Conservation (phyloP, 495 filamentous ascomycete genomes). For the Aspergillus indologenus region DNA sequence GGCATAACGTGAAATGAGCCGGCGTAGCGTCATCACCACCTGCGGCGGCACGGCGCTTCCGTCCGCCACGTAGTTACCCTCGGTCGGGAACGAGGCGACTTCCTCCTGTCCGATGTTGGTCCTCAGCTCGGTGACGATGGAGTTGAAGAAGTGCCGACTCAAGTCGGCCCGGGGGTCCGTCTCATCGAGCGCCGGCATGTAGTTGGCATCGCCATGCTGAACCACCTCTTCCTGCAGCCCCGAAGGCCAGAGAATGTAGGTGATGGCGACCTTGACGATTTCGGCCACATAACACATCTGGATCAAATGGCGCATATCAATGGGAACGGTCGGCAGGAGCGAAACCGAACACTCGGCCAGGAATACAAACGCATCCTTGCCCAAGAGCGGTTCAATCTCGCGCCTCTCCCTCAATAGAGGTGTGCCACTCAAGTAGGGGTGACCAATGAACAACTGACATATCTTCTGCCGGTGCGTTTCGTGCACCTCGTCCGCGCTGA, state of each 20-base stretch:
- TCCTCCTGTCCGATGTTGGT: constrained; percentile 43
- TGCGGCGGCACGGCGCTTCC: constrained; percentile 39
- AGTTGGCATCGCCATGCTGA: constrained; percentile 29
- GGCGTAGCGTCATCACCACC: constrained; percentile 46
- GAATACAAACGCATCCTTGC: constrained; percentile 81
- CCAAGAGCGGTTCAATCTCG: constrained; percentile 64
- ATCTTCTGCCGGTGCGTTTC: constrained; percentile 70
- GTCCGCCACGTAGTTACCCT: constrained; percentile 44
- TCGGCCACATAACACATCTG: constrained; percentile 91
- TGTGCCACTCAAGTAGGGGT: constrained; percentile 41
- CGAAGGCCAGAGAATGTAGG: constrained; percentile 44
- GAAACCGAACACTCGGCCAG: constrained; percentile 70
- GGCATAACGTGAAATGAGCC: constrained; percentile 71
- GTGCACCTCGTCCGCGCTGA: constrained; percentile 63
- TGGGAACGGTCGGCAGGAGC: constrained; percentile 64
- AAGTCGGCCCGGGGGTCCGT: constrained; percentile 29
- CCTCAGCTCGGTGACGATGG: constrained; percentile 41
- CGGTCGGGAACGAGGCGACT: constrained; percentile 40
- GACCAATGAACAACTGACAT: constrained; percentile 68
- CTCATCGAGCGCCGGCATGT: constrained; percentile 27
- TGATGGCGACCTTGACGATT: constrained; percentile 69
- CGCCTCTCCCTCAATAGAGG: constrained; percentile 44
- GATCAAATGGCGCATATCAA: constrained; percentile 79
- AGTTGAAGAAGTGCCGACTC: constrained; percentile 42
- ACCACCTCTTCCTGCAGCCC: constrained; percentile 42